Conservation (phyloP, 2,329 filamentous ascomycete genomes). For the Curvularia eragrostidis region DNA sequence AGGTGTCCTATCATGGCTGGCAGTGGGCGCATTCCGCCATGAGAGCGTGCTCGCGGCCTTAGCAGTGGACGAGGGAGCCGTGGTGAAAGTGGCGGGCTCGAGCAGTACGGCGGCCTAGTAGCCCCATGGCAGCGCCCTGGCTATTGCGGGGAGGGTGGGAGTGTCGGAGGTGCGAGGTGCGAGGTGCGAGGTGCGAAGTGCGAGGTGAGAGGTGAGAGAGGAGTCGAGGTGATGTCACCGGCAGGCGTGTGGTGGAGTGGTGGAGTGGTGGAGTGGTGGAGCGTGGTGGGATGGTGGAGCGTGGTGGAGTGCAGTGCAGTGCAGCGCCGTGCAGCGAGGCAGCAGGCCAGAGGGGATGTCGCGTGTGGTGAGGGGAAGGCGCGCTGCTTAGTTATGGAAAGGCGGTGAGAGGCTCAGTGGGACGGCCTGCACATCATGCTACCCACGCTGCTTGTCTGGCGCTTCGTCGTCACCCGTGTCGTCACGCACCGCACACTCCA, state of each 20-base stretch:
- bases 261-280: neutral
- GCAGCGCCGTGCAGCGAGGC: neutral
- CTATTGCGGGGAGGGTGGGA: neutral
- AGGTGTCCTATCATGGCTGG: constrained; percentile 50
- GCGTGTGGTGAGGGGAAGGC: constrained; percentile 2
- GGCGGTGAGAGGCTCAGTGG: constrained; percentile 10
- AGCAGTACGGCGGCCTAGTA: constrained; percentile 28
- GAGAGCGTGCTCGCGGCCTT: constrained; percentile 12
- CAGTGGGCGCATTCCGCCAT: constrained; percentile 29
- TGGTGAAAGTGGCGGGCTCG: constrained; percentile 29
- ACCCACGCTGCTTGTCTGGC: no score
- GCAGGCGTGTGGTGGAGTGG: neutral
- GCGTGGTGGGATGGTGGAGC: neutral
- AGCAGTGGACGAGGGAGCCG: constrained; percentile 28
- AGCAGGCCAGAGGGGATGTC: constrained; percentile 7
- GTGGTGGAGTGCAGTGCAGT: neutral
- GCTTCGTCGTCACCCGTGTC: neutral
- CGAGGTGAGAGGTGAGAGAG: neutral
- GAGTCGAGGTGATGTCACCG: constrained; percentile 4
- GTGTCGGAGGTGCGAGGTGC: constrained; percentile 1
- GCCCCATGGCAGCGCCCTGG: constrained; percentile 38
- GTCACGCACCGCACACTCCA: neutral
- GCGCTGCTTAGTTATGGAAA: constrained; percentile 12
- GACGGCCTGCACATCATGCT: neutral
- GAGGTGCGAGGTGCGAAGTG: neutral